Base-by-base conservation (phyloP, 805 yeast species). In the Cyberlindnera euphorbiiphila region DNA sequence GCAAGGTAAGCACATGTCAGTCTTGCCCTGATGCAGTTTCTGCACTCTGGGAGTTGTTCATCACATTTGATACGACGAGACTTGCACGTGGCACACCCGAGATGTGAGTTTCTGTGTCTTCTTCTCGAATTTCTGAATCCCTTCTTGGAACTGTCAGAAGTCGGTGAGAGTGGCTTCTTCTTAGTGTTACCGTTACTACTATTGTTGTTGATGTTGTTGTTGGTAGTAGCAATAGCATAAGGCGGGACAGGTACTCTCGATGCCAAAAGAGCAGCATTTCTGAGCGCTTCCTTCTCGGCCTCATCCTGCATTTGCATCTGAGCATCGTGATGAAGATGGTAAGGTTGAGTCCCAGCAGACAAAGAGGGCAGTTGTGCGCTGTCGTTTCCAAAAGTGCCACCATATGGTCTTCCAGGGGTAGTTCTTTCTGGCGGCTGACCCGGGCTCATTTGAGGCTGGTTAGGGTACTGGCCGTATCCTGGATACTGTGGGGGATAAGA, bases 71-170 rank as follows among this genome's bases (percentile, higher is more conserved):
- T 74, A 26, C 82, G 64, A 27, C 85, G 67, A 33, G 68, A 64
- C 50, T 78, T 78, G 57, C 85, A 78, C 15, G 79, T 76, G 4
- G 75, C 77, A 60, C 93, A 83, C n/a, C 93, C 91, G 36, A 74
- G 54, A 51, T 81, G 87, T 6, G 85, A 78, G 60, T 81, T 81
- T 41, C 80, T 65, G 57, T 81, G 87, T 42, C 72, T 69, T 49
- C 82, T 65, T 50, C 85, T 63, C 15, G 57, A 54, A 25, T 46
- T 54, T 31, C 57, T 42, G 34, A 42, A 39, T 5, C 47, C 46
- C 29, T 45, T 49, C 31, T 46, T 53, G 14, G 23, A n/a, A n/a
- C n/a, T 21, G 11, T 41, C 42, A 9, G 40, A 8, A 5, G 29
- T 3, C 9, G 47, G 41, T 6, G 43, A 27, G 19, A 17, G 34